Evolutionary conservation across 768 basidiomycete species (phyloP), one percentile per base, ranked within the genome.

Genomic region (Trametes cinnabarina): DNA sequence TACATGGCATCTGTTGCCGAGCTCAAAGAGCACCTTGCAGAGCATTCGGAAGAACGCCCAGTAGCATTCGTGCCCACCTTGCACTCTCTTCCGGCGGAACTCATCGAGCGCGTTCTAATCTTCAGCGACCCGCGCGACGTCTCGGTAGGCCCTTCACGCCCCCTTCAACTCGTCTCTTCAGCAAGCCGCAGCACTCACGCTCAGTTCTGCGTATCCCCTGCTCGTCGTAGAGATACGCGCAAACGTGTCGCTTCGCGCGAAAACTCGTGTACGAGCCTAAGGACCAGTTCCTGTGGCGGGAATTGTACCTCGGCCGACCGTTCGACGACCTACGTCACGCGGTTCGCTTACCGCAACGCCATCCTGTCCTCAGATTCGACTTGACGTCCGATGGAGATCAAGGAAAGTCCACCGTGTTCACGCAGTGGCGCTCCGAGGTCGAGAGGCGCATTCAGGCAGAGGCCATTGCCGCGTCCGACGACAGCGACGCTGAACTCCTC

Each of bases 211-310:
- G 47, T 14, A 6, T 15, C 2, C 26, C 30, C 14, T 17, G 6
- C 8, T 7, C 28, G 9, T 22, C 30, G 14, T 42, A 65, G 64
- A 20, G 54, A n/a, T 85, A 88, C 66, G 74, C 85, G 14, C 74
- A 75, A 66, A 82, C 84, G 44, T 87, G 82, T 65, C 74, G 74
- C 20, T 63, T 71, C 8, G 79, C 83, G 15, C 73, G 73, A 62
- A 64, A 66, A 39, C 70, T 88, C 44, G 77, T 88, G 42, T 81
- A 84, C 65, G 67, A 73, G 20, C 58, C 74, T 28, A 58, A 72
- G 26, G 84, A 87, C 71, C 79, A 80, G 46, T 81, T 82, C 66
- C 77, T 92, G 39, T 92, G 88, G 88, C 82, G 84, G 51, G 74
- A 80, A 51, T 74, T 90, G 50, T 89, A 86, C 70, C 79, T 87